Evolutionary conservation across 257 asterid species (phyloP).

Genomic region (Ajuga chamaepitys): DNA sequence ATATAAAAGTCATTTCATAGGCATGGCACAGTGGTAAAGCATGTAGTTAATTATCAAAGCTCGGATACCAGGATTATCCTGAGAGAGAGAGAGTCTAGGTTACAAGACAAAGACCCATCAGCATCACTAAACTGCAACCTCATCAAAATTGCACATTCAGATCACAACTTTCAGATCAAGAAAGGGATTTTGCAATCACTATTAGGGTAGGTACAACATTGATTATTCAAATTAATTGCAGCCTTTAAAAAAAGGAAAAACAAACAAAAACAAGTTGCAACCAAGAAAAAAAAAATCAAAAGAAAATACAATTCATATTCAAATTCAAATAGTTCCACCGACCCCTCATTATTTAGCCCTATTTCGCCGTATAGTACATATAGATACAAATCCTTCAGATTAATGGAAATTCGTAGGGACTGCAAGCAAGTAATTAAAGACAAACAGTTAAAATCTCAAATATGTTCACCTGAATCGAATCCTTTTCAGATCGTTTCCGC

Average conservation of each 20-base stretch:
- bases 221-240: conserved; percentile 17
- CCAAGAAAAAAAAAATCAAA: conserved; percentile 3
- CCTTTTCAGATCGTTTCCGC: conserved; percentile 88
- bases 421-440: neutral
- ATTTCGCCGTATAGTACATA: neutral
- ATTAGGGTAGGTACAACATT: conserved; percentile 9
- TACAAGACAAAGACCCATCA: conserved; percentile 34
- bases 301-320: conserved; percentile 8
- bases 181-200: conserved; percentile 9
- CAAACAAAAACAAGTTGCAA: neutral
- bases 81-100: conserved; percentile 10
- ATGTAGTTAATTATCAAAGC: too few species aligned
- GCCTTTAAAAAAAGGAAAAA: neutral
- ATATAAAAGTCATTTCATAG: neutral
- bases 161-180: conserved; percentile 31
- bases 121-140: conserved; percentile 21
- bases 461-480: conserved; percentile 75
- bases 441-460: neutral
- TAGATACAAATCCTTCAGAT: neutral
- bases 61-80: neutral
- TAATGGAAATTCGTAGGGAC: neutral
- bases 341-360: conserved; percentile 10
- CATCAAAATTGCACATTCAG: conserved; percentile 25
- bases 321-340: conserved; percentile 11
- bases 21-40: too few species aligned